Percentiles rank a stretch among this genome's conserved stretches.
Evolutionary conservation across 306 rosid species (phyloP).

Genomic region (Begonia fuchsioides): DNA sequence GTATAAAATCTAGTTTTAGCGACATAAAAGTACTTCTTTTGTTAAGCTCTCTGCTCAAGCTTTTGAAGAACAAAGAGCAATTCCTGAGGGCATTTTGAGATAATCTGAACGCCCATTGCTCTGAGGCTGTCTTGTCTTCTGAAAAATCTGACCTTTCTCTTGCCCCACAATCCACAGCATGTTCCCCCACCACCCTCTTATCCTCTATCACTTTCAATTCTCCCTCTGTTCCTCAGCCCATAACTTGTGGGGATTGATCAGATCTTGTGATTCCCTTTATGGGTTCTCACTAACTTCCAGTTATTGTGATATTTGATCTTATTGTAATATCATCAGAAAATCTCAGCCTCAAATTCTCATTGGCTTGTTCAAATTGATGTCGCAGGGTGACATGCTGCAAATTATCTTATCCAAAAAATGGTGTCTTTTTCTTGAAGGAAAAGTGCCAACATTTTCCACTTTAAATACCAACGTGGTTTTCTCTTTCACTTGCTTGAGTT

Average conservation of each 20-base stretch:
- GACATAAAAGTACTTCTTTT: too few relatives aligned
- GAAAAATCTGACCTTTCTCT: too few relatives aligned
- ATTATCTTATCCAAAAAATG: slow-evolving; percentile 35
- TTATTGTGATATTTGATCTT: too few relatives aligned
- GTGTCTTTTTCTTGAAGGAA: slow-evolving; percentile 1
- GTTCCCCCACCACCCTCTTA: slow-evolving; percentile 9
- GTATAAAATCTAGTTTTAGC: too few relatives aligned
- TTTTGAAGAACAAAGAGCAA: too few relatives aligned
- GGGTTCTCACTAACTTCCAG: too few relatives aligned
- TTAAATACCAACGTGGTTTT: slow-evolving; percentile 9
- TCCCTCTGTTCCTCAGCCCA: slow-evolving; percentile 13
- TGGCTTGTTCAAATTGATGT: slow-evolving; percentile 24
- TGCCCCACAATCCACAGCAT: too few relatives aligned
- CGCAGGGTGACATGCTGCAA: slow-evolving; percentile 29
- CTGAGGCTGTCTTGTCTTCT: too few relatives aligned
- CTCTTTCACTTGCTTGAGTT: slow-evolving; percentile 1
- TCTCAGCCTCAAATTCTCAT: slow-evolving; percentile 23
- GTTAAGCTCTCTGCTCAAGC: too few relatives aligned
- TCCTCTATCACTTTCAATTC: slow-evolving; percentile 9
- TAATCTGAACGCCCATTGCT: too few relatives aligned
- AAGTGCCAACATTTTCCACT: neutral
- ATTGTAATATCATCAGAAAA: slow-evolving; percentile 20
- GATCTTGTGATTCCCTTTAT: too few relatives aligned
- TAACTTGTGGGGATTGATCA: slow-evolving; percentile 11
- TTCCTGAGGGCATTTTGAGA: too few relatives aligned